Evolutionary conservation across 1,139 yeast genomes (phyloP).

Genomic region (Scheffersomyces titani): DNA sequence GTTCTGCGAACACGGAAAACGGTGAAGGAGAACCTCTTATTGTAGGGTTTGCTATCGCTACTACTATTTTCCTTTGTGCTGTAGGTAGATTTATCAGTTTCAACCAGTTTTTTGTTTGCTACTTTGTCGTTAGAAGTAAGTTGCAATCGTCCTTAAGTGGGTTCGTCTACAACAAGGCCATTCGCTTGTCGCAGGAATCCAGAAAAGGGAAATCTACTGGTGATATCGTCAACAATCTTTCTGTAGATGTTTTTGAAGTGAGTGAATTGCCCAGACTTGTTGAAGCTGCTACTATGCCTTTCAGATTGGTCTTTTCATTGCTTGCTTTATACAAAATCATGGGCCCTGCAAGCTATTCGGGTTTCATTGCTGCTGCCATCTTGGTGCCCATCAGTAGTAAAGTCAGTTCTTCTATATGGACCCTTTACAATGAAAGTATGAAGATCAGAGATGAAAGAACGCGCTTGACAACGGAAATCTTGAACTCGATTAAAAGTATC

Average conservation of each 20-base stretch:
- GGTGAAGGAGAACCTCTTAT: conserved; percentile 21
- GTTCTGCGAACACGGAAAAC: conserved; percentile 13
- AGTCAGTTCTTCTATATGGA: conserved; percentile 29
- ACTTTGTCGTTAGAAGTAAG: conserved; percentile 18
- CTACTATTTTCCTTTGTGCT: conserved; percentile 26
- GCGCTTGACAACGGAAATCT: conserved; percentile 39
- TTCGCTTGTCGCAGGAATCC: conserved; percentile 37
- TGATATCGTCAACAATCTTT: conserved; percentile 40
- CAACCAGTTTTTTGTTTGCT: conserved; percentile 24
- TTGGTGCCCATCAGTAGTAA: conserved; percentile 36
- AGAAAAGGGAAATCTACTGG: conserved; percentile 41
- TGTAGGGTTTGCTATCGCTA: conserved; percentile 32
- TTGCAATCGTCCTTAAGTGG: conserved; percentile 28
- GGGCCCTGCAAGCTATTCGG: conserved; percentile 38
- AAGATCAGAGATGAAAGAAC: conserved; percentile 39
- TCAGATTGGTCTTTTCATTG: conserved; percentile 30
- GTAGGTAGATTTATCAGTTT: conserved; percentile 26
- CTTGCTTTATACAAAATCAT: conserved; percentile 29
- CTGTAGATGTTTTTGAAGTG: conserved; percentile 36
- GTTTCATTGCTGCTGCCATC: conserved; percentile 32
- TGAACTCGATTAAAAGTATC: conserved; percentile 40
- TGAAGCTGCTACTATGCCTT: conserved; percentile 30
- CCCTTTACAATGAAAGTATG: conserved; percentile 26
- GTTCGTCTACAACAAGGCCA: conserved; percentile 34
- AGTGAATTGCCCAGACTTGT: conserved; percentile 24